Percentiles rank a stretch among this genome's conserved stretches.
These are phyloP conservation scores for Ophiostoma piceae DNA, from an alignment of 2,329 filamentous ascomycete species.

Conservation along the genomic window DNA sequence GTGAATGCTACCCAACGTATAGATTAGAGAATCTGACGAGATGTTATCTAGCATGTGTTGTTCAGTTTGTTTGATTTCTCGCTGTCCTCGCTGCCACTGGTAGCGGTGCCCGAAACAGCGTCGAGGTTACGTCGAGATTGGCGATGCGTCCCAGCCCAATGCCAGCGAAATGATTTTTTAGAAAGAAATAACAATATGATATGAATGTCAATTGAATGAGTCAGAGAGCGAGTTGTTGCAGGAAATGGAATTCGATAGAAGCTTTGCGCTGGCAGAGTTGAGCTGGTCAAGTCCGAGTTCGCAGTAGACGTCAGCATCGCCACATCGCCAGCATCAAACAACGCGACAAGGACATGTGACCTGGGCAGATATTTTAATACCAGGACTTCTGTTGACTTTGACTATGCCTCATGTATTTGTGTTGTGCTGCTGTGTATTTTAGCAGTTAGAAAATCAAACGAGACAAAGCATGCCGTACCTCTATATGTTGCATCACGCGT, in stretches of 20 bases:
- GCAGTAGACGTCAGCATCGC: neutral
- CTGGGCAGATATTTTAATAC: no score
- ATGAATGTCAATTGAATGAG: neutral
- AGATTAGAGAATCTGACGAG: neutral
- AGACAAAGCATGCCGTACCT: neutral
- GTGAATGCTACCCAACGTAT: neutral
- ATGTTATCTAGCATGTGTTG: neutral
- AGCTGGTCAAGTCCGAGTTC: neutral
- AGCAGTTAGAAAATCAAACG: neutral
- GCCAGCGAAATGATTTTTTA: no score
- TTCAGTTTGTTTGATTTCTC: neutral
- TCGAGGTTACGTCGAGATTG: neutral
- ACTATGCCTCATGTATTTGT: no score
- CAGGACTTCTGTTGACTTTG: neutral
- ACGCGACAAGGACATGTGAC: neutral
- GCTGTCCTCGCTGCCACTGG: neutral
- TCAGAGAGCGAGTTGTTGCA: neutral
- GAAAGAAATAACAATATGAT: no score
- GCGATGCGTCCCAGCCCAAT: constrained; percentile 7
- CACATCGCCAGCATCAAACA: neutral
- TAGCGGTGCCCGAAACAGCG: neutral
- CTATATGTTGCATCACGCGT: no score
- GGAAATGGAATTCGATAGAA: neutral
- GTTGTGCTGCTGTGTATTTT: neutral
- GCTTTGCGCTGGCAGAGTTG: neutral